phyloP scores from a whole-genome alignment of 108 stramenopile genomes.

The Fragilaria radians region DNA sequence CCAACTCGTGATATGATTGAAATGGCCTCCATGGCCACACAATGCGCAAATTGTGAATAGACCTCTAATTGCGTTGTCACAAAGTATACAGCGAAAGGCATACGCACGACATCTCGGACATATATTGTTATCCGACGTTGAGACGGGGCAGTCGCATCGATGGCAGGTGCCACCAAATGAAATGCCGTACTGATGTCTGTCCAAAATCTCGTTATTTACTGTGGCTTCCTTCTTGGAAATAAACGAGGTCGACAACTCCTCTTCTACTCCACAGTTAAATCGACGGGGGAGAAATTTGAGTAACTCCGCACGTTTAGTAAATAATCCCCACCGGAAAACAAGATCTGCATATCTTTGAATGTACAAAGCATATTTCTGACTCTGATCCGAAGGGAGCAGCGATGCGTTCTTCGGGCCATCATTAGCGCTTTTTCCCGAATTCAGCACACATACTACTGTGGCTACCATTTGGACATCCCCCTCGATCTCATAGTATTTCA shows the following conservation, averaged over 20 bases:
- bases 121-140: conserved; percentile 24
- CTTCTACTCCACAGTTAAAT: conserved; percentile 20
- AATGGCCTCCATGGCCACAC: conserved; percentile 63
- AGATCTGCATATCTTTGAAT: conserved; percentile 53
- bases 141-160: background rate
- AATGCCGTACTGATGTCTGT: background rate
- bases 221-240: background rate
- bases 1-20: conserved; percentile 66
- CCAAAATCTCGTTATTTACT: background rate
- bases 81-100: conserved; percentile 71
- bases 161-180: conserved; percentile 6
- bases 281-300: conserved; percentile 50
- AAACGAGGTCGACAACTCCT: conserved; percentile 6
- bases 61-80: conserved; percentile 65
- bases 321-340: conserved; percentile 62
- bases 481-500: conserved; percentile 60
- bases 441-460: conserved; percentile 70
- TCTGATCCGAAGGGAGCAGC: conserved; percentile 39
- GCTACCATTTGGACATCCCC: conserved; percentile 79
- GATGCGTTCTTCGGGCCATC: conserved; percentile 3
- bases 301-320: conserved; percentile 59
- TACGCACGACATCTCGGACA: conserved; percentile 48
- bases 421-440: conserved; percentile 16
- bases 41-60: conserved; percentile 52
- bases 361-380: conserved; percentile 56